These are phyloP conservation scores for Monilinia vaccinii-corymbosi DNA, from an alignment of 2,329 filamentous ascomycete genomes.

Conservation along the genomic window DNA sequence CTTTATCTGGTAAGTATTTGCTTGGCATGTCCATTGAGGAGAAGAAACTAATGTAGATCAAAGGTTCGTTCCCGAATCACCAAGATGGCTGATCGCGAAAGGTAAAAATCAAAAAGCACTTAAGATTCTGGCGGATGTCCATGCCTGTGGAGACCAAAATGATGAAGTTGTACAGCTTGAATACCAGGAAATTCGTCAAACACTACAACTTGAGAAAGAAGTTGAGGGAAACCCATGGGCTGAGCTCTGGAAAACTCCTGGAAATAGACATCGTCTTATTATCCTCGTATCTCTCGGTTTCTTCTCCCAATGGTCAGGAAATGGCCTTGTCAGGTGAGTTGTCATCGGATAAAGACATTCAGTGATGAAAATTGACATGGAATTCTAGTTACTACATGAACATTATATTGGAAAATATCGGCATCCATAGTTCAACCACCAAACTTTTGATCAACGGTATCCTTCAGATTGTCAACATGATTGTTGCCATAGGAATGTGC, in stretches of 20 bases:
- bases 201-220: constrained; percentile 37
- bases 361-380: neutral
- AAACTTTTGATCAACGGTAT: constrained; percentile 33
- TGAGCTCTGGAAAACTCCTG: constrained; percentile 41
- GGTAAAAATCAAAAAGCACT: constrained; percentile 58
- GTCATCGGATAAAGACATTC: neutral
- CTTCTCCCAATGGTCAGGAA: constrained; percentile 51
- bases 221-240: constrained; percentile 37
- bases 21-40: neutral
- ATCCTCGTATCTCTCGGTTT: constrained; percentile 45
- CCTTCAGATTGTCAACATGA: constrained; percentile 19
- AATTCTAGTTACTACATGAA: constrained; percentile 28
- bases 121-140: constrained; percentile 41
- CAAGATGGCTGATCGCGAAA: constrained; percentile 50
- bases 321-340: constrained; percentile 33
- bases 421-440: constrained; percentile 29
- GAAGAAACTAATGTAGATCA: constrained; percentile 5
- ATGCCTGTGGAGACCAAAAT: constrained; percentile 32
- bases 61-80: constrained; percentile 32
- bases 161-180: constrained; percentile 35
- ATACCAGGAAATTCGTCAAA: constrained; percentile 37
- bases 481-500: constrained; percentile 22
- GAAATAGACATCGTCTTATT: constrained; percentile 44
- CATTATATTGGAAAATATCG: constrained; percentile 31
- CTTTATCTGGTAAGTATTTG: constrained; percentile 21